phyloP scores from a whole-genome alignment of 768 basidiomycete species.

The Pleurotus giganteus region DNA sequence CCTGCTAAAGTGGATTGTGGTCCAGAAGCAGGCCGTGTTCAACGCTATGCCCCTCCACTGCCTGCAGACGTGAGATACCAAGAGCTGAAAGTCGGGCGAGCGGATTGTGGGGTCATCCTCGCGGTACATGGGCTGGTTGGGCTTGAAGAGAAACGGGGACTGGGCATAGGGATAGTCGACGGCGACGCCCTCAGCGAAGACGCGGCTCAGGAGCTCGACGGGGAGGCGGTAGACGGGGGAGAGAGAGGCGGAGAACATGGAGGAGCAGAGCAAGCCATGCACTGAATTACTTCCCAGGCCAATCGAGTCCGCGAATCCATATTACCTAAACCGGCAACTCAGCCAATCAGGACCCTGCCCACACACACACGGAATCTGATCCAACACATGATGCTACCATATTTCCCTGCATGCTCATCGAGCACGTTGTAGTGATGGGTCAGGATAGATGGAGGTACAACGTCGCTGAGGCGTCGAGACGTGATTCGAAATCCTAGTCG shows the following conservation, averaged over 20 bases:
- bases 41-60: constrained; percentile 58
- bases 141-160: constrained; percentile 50
- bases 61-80: constrained; percentile 56
- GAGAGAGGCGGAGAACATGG: constrained; percentile 19
- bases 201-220: constrained; percentile 55
- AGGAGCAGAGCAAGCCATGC: constrained; percentile 1
- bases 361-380: too few relatives aligned
- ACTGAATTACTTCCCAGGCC: constrained; percentile 7
- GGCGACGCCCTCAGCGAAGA: constrained; percentile 53
- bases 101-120: constrained; percentile 35
- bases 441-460: too few relatives aligned
- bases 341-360: not conserved
- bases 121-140: constrained; percentile 26
- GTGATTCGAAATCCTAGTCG: too few relatives aligned
- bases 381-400: too few relatives aligned
- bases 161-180: constrained; percentile 41
- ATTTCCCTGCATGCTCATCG: too few relatives aligned
- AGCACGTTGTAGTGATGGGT: too few relatives aligned
- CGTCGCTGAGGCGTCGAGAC: too few relatives aligned
- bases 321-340: not conserved
- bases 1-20: constrained; percentile 51
- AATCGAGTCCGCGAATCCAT: constrained; percentile 4
- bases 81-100: constrained; percentile 48
- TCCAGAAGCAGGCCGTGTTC: constrained; percentile 51
- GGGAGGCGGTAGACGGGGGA: constrained; percentile 46